phyloP scores from a whole-genome alignment of 495 filamentous ascomycete species.

The Hypoxylon lienhwacheense region DNA sequence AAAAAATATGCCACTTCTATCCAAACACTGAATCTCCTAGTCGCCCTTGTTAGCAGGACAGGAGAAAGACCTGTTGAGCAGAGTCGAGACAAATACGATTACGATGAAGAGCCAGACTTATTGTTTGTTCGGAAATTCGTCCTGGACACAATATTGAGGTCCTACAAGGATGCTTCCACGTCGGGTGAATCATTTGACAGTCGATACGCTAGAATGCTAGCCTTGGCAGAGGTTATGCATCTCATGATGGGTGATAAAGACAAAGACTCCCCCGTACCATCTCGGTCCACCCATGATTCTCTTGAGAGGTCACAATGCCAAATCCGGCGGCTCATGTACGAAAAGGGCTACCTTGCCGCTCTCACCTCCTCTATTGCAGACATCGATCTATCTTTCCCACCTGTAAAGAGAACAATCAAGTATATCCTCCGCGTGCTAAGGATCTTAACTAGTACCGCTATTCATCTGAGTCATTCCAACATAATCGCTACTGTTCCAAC shows the following conservation, averaged over 20 bases:
- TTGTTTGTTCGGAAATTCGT: conserved; percentile 92
- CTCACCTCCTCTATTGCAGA: conserved; percentile 93
- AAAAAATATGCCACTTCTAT: conserved; percentile 82
- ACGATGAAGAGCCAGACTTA: conserved; percentile 82
- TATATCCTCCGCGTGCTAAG: conserved; percentile 90
- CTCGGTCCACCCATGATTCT: conserved; percentile 28
- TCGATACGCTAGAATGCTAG: conserved; percentile 84
- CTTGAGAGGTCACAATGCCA: conserved; percentile 63
- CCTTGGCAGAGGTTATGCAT: conserved; percentile 86
- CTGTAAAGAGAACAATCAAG: conserved; percentile 90
- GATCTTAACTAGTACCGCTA: conserved; percentile 82
- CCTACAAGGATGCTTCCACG: conserved; percentile 84
- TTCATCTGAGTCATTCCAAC: conserved; percentile 78
- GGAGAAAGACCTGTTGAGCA: conserved; percentile 67
- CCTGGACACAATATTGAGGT: conserved; percentile 86
- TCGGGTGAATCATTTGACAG: conserved; percentile 80
- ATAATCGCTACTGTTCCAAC: conserved; percentile 62
- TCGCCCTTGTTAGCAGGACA: conserved; percentile 85
- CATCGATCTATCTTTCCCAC: conserved; percentile 92
- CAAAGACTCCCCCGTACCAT: conserved; percentile 47
- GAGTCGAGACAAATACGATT: conserved; percentile 55
- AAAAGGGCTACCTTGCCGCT: conserved; percentile 89
- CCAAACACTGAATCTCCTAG: conserved; percentile 81
- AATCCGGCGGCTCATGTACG: conserved; percentile 93
- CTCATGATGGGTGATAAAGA: conserved; percentile 84